phyloP scores from a whole-genome alignment of 192 early-diverging fungal species.

The Podila clonocystis region DNA sequence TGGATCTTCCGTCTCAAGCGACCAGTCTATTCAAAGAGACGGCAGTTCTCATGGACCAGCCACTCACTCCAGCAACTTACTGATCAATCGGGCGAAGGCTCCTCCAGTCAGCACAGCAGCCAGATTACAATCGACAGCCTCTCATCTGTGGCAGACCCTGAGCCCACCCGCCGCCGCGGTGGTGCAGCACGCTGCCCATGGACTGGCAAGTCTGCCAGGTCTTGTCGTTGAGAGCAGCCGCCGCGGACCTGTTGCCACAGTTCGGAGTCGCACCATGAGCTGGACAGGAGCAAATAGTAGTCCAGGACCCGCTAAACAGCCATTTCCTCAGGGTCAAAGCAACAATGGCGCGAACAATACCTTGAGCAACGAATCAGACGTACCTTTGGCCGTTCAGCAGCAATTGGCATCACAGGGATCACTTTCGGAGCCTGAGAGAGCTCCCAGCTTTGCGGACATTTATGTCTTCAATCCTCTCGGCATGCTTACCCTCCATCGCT shows the following conservation, averaged over 20 bases:
- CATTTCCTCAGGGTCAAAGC: slow-evolving; percentile 36
- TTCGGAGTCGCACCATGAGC: slow-evolving; percentile 48
- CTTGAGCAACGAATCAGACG: slow-evolving; percentile 36
- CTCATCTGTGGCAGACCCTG: slow-evolving; percentile 39
- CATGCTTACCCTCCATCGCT: slow-evolving; percentile 64
- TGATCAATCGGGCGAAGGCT: slow-evolving; percentile 47
- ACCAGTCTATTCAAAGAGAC: slow-evolving; percentile 1
- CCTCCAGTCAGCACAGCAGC: slow-evolving; percentile 44
- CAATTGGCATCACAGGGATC: slow-evolving; percentile 48
- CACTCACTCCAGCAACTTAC: slow-evolving; percentile 26
- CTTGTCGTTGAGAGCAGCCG: slow-evolving; percentile 45
- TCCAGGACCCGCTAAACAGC: slow-evolving; percentile 14
- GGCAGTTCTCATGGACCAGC: slow-evolving; percentile 7
- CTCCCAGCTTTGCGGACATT: slow-evolving; percentile 57
- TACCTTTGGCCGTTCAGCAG: slow-evolving; percentile 53
- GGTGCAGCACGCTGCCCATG: slow-evolving; percentile 46
- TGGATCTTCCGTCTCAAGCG: background rate
- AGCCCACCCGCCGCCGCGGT: slow-evolving; percentile 46
- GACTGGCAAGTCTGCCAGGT: slow-evolving; percentile 40
- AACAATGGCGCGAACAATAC: slow-evolving; percentile 31
- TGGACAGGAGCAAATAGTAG: slow-evolving; percentile 35
- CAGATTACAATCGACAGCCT: slow-evolving; percentile 38
- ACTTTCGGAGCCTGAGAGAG: slow-evolving; percentile 39
- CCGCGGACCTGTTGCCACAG: slow-evolving; percentile 41
- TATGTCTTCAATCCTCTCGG: slow-evolving; percentile 67